phyloP scores from a whole-genome alignment of 2,329 filamentous ascomycete genomes.

The Aspergillus fumigatiaffinis region DNA sequence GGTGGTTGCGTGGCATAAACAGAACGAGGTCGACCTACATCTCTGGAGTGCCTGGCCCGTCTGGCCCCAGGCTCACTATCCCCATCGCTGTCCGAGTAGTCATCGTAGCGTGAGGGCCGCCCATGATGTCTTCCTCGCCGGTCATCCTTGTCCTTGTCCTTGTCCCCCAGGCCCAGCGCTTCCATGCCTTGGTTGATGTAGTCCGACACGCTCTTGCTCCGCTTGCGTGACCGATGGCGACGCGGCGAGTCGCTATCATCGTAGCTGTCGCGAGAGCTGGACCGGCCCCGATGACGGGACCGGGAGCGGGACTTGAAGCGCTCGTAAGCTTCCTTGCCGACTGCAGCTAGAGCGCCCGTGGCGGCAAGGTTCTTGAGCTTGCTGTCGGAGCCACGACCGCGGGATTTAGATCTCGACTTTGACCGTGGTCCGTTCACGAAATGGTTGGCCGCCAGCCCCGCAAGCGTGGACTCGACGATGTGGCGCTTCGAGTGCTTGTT shows the following conservation, averaged over 20 bases:
- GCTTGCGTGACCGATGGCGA: conserved; percentile 38
- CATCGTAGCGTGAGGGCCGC: conserved; percentile 29
- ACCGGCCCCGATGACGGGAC: conserved; percentile 34
- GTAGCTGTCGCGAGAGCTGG: conserved; percentile 50
- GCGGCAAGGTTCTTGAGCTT: conserved; percentile 42
- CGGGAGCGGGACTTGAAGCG: conserved; percentile 42
- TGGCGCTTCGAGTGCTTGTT: conserved; percentile 75
- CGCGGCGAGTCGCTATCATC: conserved; percentile 48
- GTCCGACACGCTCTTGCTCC: conserved; percentile 45
- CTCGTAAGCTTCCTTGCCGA: conserved; percentile 45
- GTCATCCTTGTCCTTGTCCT: conserved; percentile 25
- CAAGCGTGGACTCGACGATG: conserved; percentile 80
- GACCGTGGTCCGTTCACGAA: conserved; percentile 78
- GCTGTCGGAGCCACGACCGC: conserved; percentile 41
- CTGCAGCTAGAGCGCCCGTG: conserved; percentile 43
- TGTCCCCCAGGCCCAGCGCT: conserved; percentile 41
- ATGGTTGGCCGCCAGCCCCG: conserved; percentile 80
- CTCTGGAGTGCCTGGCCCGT: conserved; percentile 36
- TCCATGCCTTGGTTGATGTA: conserved; percentile 44
- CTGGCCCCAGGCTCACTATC: conserved; percentile 30
- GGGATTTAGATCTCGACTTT: conserved; percentile 64
- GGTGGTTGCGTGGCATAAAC: conserved; percentile 20
- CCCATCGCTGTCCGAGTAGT: conserved; percentile 40
- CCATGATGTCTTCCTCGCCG: conserved; percentile 27
- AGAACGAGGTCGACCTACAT: conserved; percentile 41